phyloP scores from a whole-genome alignment of 805 yeast genomes.

The Yarrowia bubula region DNA sequence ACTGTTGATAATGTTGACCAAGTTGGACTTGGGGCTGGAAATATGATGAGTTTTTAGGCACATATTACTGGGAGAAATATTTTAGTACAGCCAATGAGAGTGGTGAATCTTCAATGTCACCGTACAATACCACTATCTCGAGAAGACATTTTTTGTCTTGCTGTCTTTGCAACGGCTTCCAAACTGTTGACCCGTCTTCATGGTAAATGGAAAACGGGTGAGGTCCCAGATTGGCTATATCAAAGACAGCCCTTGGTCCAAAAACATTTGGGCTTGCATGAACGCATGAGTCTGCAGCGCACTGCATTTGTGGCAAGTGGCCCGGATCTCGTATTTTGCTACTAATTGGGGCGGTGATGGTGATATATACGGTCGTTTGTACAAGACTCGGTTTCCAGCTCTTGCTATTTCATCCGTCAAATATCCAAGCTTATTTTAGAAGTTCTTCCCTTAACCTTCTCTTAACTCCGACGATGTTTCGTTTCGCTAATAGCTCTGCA shows the following conservation, averaged over 20 bases:
- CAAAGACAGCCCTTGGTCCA: not conserved
- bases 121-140: too few relatives aligned
- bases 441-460: not conserved
- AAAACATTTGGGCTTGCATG: not conserved
- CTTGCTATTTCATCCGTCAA: not conserved
- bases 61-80: too few relatives aligned
- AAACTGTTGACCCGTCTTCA: too few relatives aligned
- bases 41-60: too few relatives aligned
- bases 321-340: not conserved
- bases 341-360: not conserved
- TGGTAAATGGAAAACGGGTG: not conserved
- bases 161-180: too few relatives aligned
- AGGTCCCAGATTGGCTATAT: not conserved
- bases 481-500: not conserved
- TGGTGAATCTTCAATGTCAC: too few relatives aligned
- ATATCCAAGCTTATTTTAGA: not conserved
- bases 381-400: too few relatives aligned
- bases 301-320: constrained; percentile 14
- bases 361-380: too few relatives aligned
- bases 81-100: too few relatives aligned
- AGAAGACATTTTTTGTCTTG: too few relatives aligned
- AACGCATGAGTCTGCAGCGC: not conserved
- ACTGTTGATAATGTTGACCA: not conserved
- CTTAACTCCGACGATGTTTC: constrained; percentile 2
- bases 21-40: not conserved